Evolutionary conservation across 257 asterid species (phyloP).

Genomic region (Solanum bukasovii): DNA sequence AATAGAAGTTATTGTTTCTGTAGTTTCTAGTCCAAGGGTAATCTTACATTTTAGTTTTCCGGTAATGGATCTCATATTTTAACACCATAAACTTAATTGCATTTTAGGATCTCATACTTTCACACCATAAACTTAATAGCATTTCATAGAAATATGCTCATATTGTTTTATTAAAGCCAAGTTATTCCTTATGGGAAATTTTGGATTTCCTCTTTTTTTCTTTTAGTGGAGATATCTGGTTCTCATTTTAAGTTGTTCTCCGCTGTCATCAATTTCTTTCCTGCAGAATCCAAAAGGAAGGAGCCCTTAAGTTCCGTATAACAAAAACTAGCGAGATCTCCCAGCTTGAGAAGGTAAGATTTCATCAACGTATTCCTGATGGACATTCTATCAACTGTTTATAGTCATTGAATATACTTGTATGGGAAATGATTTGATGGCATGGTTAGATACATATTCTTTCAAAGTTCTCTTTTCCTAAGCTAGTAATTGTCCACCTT

Average conservation of each 20-base stretch:
- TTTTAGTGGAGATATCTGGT: not conserved
- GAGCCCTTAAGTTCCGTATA: constrained; percentile 64
- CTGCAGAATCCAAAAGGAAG: constrained; percentile 70
- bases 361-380: not conserved
- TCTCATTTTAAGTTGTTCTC: not conserved
- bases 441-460: not conserved
- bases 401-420: not conserved
- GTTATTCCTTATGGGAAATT: not conserved
- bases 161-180: not conserved
- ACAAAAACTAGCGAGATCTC: constrained; percentile 57
- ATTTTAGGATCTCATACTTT: not conserved
- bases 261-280: not conserved
- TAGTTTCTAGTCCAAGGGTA: not conserved
- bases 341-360: constrained; percentile 61
- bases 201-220: not conserved
- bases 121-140: not conserved
- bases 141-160: not conserved
- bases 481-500: not conserved
- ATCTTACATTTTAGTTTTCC: not conserved
- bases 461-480: not conserved
- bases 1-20: not conserved
- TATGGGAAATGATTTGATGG: not conserved
- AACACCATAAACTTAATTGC: not conserved
- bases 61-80: not conserved
- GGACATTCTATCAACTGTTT: not conserved